Evolutionary conservation across 768 basidiomycete genomes (phyloP).

Genomic region (Boletus vermiculosoides): DNA sequence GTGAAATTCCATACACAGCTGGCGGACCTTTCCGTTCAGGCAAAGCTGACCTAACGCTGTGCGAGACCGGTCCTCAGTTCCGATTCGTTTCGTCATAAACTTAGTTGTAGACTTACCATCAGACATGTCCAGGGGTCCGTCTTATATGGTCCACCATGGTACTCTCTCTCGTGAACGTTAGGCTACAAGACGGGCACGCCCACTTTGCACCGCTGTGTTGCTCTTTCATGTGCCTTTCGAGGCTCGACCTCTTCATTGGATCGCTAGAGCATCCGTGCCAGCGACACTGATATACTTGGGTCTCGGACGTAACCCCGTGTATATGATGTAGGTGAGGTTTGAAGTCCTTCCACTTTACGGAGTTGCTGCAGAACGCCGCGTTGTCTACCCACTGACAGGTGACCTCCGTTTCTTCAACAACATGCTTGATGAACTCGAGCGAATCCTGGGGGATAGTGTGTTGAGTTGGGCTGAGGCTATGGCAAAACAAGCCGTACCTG

Average conservation of each 20-base stretch:
- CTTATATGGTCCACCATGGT: not conserved
- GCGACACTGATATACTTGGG: not conserved
- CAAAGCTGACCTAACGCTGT: no score
- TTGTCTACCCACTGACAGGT: conserved; percentile 5
- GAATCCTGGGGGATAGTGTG: not conserved
- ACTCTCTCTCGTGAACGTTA: conserved; percentile 1
- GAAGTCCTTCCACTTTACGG: not conserved
- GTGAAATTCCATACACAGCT: not conserved
- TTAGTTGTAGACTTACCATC: not conserved
- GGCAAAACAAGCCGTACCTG: not conserved
- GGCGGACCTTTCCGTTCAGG: no score
- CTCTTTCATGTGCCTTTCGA: conserved; percentile 12
- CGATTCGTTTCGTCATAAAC: not conserved
- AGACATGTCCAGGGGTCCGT: not conserved
- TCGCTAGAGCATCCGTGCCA: conserved; percentile 2
- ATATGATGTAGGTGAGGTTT: conserved; percentile 1
- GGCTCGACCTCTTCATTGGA: conserved; percentile 8
- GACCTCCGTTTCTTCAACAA: conserved; percentile 1
- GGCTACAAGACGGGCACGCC: conserved; percentile 3
- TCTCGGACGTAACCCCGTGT: conserved; percentile 6
- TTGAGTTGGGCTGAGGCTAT: not conserved
- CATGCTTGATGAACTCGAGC: not conserved
- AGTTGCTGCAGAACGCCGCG: not conserved
- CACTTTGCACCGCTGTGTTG: conserved; percentile 10
- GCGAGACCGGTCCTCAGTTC: no score